Base-by-base conservation (phyloP, 345 rosid species). In the Hibiscus syriacus region DNA sequence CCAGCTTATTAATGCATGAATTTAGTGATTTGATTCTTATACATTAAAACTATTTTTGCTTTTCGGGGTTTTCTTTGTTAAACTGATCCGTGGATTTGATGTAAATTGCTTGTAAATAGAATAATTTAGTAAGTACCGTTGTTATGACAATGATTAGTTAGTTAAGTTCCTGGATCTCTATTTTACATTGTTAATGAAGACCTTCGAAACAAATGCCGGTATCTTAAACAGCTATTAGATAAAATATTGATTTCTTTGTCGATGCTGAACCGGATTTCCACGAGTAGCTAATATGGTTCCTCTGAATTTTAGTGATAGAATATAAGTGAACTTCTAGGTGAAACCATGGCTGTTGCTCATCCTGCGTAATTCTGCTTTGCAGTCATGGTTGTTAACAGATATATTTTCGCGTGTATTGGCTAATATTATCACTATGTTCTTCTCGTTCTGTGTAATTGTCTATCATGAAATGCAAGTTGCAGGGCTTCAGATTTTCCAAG, bases 401-500 rank as follows among this genome's bases (percentile, higher is more conserved):
- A 52, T 29, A 30, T 7, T 64, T 29, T 12, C 7, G 30, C 5
- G 12, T 29, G 13, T 30, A 54, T 34, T 67, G 38, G 13, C 0
- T 69, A 10, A 4, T n/a, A 57, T 41, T 4, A 45, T 73, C 14
- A 19, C 49, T 52, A 20, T 53, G 26, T 46, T 43, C 27, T 13
- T 19, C 23, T 72, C 30, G 34, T 41, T 56, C 34, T 70, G 29
- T 50, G 60, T 29, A 45, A 66, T 26, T 70, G 22, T 29, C 72
- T 8, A 25, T 53, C 41, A n/a, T 32, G 34, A 29, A 54, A 30
- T 74, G 32, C 20, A 66, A 36, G 25, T 9, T 71, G 71, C 80
- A 87, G 92, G 84, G 92, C 90, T 7, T 77, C 92, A 0, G 90
- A 83, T 76, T 78, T 80, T 64, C 83, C 86, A 0, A 76, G 90